These are phyloP conservation scores for Gossypium herbaceum DNA, from an alignment of 345 rosid genomes.

Conservation along the genomic window DNA sequence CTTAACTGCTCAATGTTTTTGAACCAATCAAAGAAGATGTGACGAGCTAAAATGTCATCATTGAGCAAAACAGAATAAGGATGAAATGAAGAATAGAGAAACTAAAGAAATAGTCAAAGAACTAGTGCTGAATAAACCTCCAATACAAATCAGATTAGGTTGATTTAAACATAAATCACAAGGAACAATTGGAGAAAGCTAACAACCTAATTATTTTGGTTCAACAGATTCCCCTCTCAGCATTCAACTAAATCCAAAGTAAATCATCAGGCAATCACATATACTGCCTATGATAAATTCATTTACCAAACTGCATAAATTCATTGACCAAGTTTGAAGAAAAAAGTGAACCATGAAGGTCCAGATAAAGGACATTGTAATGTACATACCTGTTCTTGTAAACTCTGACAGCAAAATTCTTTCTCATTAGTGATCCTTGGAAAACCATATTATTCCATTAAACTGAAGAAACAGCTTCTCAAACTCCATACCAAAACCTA, in stretches of 20 bases:
- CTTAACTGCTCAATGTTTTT: neutral
- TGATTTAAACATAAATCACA: neutral
- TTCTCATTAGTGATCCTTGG: constrained; percentile 18
- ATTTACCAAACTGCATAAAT: constrained; percentile 7
- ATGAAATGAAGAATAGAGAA: neutral
- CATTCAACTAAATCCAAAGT: neutral
- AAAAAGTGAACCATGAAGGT: neutral
- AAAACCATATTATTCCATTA: constrained; percentile 12
- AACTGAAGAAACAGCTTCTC: constrained; percentile 11
- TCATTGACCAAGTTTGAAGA: neutral
- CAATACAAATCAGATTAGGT: neutral
- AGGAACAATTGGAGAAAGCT: neutral
- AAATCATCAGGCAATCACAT: neutral
- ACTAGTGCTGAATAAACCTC: neutral
- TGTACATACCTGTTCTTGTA: constrained; percentile 19
- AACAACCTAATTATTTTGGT: neutral
- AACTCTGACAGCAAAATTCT: constrained; percentile 16
- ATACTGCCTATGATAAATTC: neutral
- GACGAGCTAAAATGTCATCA: neutral
- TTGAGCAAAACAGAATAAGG: neutral
- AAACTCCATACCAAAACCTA: constrained; percentile 5
- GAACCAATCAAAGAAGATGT: neutral
- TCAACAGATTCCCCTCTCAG: neutral
- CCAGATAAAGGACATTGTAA: neutral
- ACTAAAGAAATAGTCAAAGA: neutral